Percentiles rank a stretch among this genome's conserved stretches.
Evolutionary conservation across 1,284 basidiomycete genomes (phyloP).

Genomic region (Melampsora americana): DNA sequence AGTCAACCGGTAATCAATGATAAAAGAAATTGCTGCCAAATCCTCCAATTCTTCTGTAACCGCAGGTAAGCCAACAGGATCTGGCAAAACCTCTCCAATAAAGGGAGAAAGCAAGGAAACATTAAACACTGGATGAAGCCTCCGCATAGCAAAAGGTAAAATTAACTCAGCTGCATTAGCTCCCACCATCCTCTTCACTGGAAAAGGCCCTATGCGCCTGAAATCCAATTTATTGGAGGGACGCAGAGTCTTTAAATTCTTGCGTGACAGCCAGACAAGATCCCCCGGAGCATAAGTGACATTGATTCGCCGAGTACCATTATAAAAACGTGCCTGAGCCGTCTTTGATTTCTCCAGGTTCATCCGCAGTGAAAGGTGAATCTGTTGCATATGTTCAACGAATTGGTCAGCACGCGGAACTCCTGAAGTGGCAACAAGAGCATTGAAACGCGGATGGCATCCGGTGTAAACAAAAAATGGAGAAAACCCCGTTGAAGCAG

Average conservation of each 20-base stretch:
- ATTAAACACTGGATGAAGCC: constrained; percentile 17
- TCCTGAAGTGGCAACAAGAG: neutral
- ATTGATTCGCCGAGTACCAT: neutral
- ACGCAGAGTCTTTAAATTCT: neutral
- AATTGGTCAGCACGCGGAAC: too few species aligned
- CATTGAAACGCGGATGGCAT: constrained; percentile 52
- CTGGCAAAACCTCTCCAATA: neutral
- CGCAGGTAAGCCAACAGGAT: neutral
- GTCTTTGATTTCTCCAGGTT: neutral
- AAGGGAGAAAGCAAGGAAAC: constrained; percentile 8
- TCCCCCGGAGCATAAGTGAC: constrained; percentile 12
- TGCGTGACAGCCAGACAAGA: neutral
- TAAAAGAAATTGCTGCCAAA: neutral
- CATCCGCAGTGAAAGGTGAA: too few species aligned
- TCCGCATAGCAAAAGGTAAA: neutral
- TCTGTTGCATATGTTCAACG: too few species aligned
- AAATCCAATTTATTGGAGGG: constrained; percentile 9
- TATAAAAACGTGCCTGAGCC: constrained; percentile 11
- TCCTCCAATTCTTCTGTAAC: neutral
- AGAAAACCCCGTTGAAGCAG: constrained; percentile 51
- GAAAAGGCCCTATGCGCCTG: constrained; percentile 13
- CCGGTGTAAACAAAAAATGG: constrained; percentile 58
- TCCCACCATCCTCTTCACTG: constrained; percentile 8
- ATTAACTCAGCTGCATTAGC: constrained; percentile 13
- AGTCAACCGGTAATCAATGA: neutral